Evolutionary conservation across 2,329 filamentous ascomycete species (phyloP).

Genomic region (Epichloe sibirici): DNA sequence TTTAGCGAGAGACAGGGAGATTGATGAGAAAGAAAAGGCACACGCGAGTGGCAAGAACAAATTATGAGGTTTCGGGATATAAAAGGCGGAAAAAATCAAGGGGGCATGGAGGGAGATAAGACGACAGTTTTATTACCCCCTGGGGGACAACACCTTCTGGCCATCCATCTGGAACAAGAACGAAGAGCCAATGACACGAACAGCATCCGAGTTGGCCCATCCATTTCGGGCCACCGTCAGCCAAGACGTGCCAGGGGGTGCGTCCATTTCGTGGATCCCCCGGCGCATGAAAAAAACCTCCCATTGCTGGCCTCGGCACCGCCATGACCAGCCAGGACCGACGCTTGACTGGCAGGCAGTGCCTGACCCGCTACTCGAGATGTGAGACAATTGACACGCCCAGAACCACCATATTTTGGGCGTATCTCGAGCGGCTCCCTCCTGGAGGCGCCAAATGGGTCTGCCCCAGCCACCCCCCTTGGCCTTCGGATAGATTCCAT

Average conservation of each 20-base stretch:
- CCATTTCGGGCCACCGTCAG: not conserved
- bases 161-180: not conserved
- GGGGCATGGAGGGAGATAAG: not conserved
- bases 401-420: not conserved
- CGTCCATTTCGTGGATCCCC: not conserved
- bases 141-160: not conserved
- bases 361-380: not conserved
- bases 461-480: slow-evolving; percentile 3
- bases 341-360: not conserved
- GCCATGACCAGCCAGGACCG: not conserved
- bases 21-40: not conserved
- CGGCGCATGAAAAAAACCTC: not conserved
- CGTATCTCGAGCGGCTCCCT: not conserved
- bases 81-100: not conserved
- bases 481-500: not conserved
- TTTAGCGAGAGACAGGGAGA: slow-evolving; percentile 2
- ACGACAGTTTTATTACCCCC: slow-evolving; percentile 1
- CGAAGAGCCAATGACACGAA: slow-evolving; percentile 1
- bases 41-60: not conserved
- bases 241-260: not conserved
- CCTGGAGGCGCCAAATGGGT: not conserved
- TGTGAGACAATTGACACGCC: slow-evolving; percentile 3
- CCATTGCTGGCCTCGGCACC: not conserved
- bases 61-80: not conserved
- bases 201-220: not conserved